Conservation (phyloP, 1,284 basidiomycete genomes). For the Abortiporus biennis region DNA sequence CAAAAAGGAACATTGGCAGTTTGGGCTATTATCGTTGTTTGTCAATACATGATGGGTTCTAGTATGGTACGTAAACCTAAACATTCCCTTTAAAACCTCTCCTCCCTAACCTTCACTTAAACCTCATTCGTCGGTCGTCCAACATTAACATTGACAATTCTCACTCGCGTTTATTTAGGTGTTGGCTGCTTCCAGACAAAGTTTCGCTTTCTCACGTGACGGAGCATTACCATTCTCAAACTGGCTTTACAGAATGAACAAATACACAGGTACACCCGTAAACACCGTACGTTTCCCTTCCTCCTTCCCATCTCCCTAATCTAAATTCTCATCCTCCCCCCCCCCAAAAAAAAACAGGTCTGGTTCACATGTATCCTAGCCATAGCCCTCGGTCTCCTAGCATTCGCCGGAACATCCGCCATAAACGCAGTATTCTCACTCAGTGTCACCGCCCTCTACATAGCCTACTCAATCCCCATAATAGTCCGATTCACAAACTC, state of each 20-base stretch:
- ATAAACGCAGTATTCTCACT: constrained; percentile 64
- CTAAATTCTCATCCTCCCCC: constrained; percentile 42
- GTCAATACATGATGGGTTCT: constrained; percentile 49
- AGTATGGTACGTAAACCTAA: background rate
- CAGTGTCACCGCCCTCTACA: constrained; percentile 48
- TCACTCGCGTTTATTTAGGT: too few relatives aligned
- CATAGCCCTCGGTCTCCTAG: constrained; percentile 47
- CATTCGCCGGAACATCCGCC: constrained; percentile 57
- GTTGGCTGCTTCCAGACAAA: constrained; percentile 38
- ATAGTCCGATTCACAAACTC: constrained; percentile 26
- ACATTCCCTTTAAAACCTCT: background rate
- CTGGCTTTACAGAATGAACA: constrained; percentile 61
- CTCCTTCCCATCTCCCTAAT: too few relatives aligned
- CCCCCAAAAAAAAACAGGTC: constrained; percentile 48
- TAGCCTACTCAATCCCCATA: constrained; percentile 47
- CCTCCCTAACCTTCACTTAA: too few relatives aligned
- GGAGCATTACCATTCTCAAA: constrained; percentile 67
- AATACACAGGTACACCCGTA: constrained; percentile 56
- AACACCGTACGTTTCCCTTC: constrained; percentile 46
- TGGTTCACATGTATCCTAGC: constrained; percentile 24
- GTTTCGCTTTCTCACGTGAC: constrained; percentile 61
- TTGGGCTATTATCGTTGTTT: constrained; percentile 60
- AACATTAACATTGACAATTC: too few relatives aligned
- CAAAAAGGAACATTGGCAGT: constrained; percentile 47
- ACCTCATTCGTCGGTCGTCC: too few relatives aligned